Percentiles rank a stretch among this genome's conserved stretches.
These are phyloP conservation scores for Yamadazyma tumulicola DNA, from an alignment of 805 yeast genomes.

Conservation along the genomic window DNA sequence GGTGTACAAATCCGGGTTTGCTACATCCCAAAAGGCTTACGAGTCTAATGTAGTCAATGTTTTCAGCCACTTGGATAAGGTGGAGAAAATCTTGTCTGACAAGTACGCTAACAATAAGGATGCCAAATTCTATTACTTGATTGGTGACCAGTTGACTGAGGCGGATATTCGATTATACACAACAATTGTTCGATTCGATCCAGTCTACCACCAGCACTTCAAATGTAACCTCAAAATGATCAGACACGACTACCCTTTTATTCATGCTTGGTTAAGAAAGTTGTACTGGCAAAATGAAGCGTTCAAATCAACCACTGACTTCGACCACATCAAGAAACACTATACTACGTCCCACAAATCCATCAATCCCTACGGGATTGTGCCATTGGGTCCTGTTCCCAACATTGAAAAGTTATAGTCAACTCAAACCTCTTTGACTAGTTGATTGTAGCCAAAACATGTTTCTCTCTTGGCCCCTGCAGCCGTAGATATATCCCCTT, in stretches of 20 bases:
- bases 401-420: too few relatives aligned
- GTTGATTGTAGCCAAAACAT: too few relatives aligned
- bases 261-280: constrained; percentile 77
- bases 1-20: constrained; percentile 90
- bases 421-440: too few relatives aligned
- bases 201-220: constrained; percentile 93
- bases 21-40: constrained; percentile 78
- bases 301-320: constrained; percentile 75
- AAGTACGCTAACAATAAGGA: constrained; percentile 32
- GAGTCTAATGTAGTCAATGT: constrained; percentile 61
- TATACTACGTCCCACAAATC: constrained; percentile 81
- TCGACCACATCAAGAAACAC: constrained; percentile 87
- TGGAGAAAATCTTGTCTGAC: constrained; percentile 57
- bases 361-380: constrained; percentile 78
- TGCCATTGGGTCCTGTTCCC: constrained; percentile 88
- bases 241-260: constrained; percentile 71
- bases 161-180: constrained; percentile 87
- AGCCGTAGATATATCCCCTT: background rate
- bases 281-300: constrained; percentile 78
- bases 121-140: constrained; percentile 32
- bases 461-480: background rate
- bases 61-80: constrained; percentile 65
- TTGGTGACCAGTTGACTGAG: constrained; percentile 74
- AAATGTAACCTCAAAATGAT: constrained; percentile 85
- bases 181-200: constrained; percentile 87